A percentile compares a stretch with the other conserved stretches of the same genome.
phyloP scores from a whole-genome alignment of 352 stramenopile species.

The Pythium folliculosum region DNA sequence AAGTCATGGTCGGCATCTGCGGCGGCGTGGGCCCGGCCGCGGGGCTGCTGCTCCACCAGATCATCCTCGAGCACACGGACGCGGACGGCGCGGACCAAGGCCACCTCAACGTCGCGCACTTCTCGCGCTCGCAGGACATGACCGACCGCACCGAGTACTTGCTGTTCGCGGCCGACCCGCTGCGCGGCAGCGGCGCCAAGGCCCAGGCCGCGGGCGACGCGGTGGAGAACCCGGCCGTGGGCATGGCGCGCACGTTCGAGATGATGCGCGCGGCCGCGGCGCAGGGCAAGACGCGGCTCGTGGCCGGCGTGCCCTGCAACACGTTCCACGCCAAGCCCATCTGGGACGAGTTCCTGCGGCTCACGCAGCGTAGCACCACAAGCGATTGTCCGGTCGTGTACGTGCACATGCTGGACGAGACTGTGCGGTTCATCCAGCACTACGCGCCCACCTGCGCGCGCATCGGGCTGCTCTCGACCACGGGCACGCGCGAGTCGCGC shows the following conservation, averaged over 20 bases:
- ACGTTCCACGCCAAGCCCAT: constrained; percentile 76
- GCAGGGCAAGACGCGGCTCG: constrained; percentile 40
- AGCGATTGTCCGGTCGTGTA: constrained; percentile 27
- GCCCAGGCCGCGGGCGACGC: not conserved
- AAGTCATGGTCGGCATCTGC: constrained; percentile 72
- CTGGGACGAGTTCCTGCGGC: constrained; percentile 66
- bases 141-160: constrained; percentile 71
- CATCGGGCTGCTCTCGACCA: constrained; percentile 72
- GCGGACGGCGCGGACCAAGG: constrained; percentile 64
- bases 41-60: constrained; percentile 70
- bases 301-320: constrained; percentile 72
- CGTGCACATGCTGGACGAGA: constrained; percentile 79
- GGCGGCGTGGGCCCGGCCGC: constrained; percentile 70
- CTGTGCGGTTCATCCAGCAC: constrained; percentile 53
- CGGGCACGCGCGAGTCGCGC: constrained; percentile 55
- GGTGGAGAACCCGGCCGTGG: constrained; percentile 66
- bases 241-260: constrained; percentile 73
- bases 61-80: constrained; percentile 71
- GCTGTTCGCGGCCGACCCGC: constrained; percentile 27
- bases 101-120: constrained; percentile 68
- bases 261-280: constrained; percentile 62
- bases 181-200: not conserved
- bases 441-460: constrained; percentile 45
- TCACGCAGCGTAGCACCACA: constrained; percentile 27
- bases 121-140: constrained; percentile 78